Base-by-base conservation (phyloP, 2,329 filamentous ascomycete species). In the Daldinia sp. region DNA sequence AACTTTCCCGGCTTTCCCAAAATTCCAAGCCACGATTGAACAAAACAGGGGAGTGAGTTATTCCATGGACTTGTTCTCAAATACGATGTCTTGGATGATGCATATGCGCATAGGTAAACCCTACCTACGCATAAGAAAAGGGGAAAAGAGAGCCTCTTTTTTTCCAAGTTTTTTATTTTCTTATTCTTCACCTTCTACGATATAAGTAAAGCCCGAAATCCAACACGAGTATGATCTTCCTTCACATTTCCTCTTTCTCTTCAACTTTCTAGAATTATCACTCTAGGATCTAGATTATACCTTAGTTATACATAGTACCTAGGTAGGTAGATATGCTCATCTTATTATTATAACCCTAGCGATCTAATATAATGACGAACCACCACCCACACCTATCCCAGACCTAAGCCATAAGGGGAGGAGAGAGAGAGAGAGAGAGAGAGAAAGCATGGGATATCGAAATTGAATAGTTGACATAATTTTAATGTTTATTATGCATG, bases 361-460 rank as follows among this genome's bases (percentile, higher is more conserved):
- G 63, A 71, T 67, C 60, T 69, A 64, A 69, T 62, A 69, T 63
- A n/a, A 59, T 63, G 63, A 66, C 46, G 69, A 67, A 56, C 60
- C 48, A 18, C 42, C 20, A 23, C 20, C 20, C 20, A 23, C 20
- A 23, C 42, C 13, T 18, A 60, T 56, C 62, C 53, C 39, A 6
- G 46, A 51, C 46, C 46, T 51, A 13, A 2, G 46, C 26, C 26
- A 33, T 51, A 51, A 7, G 12, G 46, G 20, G 20, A 23, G 20
- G 20, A 23, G 12, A 39, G 37, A 28, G n/a, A n/a, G n/a, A n/a
- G n/a, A n/a, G n/a, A n/a, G n/a, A n/a, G n/a, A n/a, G n/a, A n/a
- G n/a, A n/a, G n/a, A 23, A 12, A 6, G 15, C 66, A 69, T 53
- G 63, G 65, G 20, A 48, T 35, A 42, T 35, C 39, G 30, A 53